phyloP scores from a whole-genome alignment of 371 early-diverging fungal species.

The Syncephalis plumigaleata region DNA sequence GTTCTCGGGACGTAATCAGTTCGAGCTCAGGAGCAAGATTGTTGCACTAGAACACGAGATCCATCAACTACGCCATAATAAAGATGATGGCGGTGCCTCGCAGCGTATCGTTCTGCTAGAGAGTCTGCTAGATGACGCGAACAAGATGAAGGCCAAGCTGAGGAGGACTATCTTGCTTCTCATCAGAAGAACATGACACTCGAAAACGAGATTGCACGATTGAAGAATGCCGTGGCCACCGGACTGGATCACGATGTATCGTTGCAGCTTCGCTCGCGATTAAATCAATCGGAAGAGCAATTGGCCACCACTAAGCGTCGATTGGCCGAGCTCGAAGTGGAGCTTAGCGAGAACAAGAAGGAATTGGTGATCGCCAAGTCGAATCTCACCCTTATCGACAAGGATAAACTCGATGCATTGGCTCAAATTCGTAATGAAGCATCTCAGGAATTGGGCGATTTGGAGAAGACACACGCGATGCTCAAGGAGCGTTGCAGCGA shows the following conservation, averaged over 20 bases:
- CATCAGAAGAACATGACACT: constrained; percentile 46
- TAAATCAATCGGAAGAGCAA: constrained; percentile 18
- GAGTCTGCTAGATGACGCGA: constrained; percentile 51
- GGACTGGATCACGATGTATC: too few relatives aligned
- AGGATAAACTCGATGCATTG: constrained; percentile 8
- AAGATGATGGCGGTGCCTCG: constrained; percentile 19
- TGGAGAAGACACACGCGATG: constrained; percentile 19
- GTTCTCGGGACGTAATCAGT: too few relatives aligned
- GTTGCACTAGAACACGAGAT: constrained; percentile 58
- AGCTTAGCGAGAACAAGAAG: constrained; percentile 18
- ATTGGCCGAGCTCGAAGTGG: constrained; percentile 18
- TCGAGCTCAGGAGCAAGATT: constrained; percentile 18
- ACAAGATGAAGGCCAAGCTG: constrained; percentile 43
- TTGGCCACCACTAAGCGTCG: constrained; percentile 18
- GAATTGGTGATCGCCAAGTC: constrained; percentile 16
- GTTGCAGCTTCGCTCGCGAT: constrained; percentile 7
- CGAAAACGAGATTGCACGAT: constrained; percentile 52
- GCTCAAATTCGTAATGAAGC: constrained; percentile 16
- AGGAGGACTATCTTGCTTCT: constrained; percentile 49
- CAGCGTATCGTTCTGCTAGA: constrained; percentile 40
- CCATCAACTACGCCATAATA: constrained; percentile 32
- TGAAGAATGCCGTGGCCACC: constrained; percentile 10
- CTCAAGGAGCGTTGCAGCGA: constrained; percentile 23
- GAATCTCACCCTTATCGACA: constrained; percentile 11
- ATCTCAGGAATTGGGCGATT: constrained; percentile 11